phyloP scores from a whole-genome alignment of 257 asterid genomes.

The Ehretia macrophylla region DNA sequence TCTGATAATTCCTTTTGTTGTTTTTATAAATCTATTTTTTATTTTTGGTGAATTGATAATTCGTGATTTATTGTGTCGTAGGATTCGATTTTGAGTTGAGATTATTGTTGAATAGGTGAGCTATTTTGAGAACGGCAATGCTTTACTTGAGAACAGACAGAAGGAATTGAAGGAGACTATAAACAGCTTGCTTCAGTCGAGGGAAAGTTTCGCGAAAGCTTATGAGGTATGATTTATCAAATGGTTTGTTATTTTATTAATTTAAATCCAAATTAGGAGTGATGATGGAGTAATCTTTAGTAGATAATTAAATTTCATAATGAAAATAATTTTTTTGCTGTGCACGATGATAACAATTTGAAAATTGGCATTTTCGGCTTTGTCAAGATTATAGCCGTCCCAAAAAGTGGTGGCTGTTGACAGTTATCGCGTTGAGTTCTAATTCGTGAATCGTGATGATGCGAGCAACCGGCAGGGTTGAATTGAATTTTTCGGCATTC shows the following conservation, averaged over 20 bases:
- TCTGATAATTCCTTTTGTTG: too few species aligned
- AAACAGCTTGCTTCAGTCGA: slow-evolving; percentile 30
- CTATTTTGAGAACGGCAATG: slow-evolving; percentile 29
- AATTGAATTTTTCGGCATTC: not conserved
- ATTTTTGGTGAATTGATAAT: not conserved
- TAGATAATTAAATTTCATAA: not conserved
- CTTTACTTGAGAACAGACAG: slow-evolving; percentile 35
- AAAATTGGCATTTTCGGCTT: too few species aligned
- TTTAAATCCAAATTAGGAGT: not conserved
- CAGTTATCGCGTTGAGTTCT: not conserved
- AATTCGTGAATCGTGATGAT: not conserved
- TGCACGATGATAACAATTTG: too few species aligned
- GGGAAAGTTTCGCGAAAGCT: slow-evolving; percentile 29
- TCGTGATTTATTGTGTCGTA: not conserved
- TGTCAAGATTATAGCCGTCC: too few species aligned
- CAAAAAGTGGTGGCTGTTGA: too few species aligned
- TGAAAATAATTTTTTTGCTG: too few species aligned
- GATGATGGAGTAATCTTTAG: not conserved
- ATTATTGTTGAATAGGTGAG: slow-evolving; percentile 21
- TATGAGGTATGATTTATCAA: slow-evolving; percentile 45
- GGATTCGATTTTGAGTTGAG: not conserved
- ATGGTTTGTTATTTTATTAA: not conserved
- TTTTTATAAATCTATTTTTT: not conserved
- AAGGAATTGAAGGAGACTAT: slow-evolving; percentile 35
- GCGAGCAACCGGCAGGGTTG: too few species aligned